Base-by-base conservation (phyloP, 148 eudicot genomes). In the Arctostaphylos glauca region DNA sequence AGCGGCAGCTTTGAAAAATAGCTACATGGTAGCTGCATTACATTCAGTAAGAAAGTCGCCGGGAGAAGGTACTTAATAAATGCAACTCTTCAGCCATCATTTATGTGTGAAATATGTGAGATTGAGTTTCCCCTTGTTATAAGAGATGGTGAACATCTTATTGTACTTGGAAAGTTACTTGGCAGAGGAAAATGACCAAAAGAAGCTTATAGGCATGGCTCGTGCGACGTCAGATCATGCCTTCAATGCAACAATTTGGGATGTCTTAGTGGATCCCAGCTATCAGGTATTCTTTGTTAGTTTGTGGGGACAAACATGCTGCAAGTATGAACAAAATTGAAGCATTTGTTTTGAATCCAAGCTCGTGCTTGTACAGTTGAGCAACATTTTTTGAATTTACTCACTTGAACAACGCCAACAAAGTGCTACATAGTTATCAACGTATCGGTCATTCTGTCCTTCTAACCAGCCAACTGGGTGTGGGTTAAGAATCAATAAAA, bases 221-320 rank as follows among this genome's bases (percentile, higher is more conserved):
- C 98, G 98, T 82, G 98, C 98, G 83, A 96, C 98, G 83, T 96
- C 98, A 79, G 98, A 96, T 88, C 98, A 96, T 80, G 98, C 96
- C 56, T 95, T 96, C 88, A 96, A 96, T 89, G 98, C 98, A 79
- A 96, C 98, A 12, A 96, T 96, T 72, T 96, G 98, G 98, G 98
- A 96, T 90, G 98, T 96, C 80, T 91, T 96, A 80, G 98, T 96
- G 55, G 98, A 96, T 88, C 98, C 98, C 76, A 83, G 90, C 86
- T 96, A 94, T 89, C 98, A 96, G 98, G 98, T 96, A 88, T 72
- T 48, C 46, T 43, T 83, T 80, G 19, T 60, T 54, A 68, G 18
- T 78, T 66, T 54, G 54, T 10, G 55, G 71, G 44, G 54, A 54
- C 68, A 55, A 79, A 79, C 21, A 58, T 74, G 41, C 59, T 81